These are phyloP conservation scores for Cicer bijugum DNA, from an alignment of 306 rosid species.

Conservation along the genomic window DNA sequence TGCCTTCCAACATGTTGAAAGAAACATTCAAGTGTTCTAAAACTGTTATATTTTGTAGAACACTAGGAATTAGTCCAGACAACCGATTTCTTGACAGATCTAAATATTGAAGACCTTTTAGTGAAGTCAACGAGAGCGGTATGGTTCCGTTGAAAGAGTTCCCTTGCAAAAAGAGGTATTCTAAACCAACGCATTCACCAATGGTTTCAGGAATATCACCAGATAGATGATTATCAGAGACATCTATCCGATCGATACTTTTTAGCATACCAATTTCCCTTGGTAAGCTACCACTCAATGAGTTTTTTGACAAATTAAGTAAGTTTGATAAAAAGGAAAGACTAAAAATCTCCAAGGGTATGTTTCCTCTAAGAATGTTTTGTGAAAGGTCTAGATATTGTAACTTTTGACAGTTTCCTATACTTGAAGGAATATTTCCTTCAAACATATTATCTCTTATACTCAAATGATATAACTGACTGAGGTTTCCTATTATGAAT, in stretches of 20 bases:
- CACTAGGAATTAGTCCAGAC: constrained; percentile 45
- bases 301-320: constrained; percentile 45
- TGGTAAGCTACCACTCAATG: constrained; percentile 21
- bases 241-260: neutral
- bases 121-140: constrained; percentile 37
- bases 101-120: constrained; percentile 34
- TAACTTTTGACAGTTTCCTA: constrained; percentile 35
- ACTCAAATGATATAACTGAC: neutral
- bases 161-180: constrained; percentile 34
- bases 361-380: constrained; percentile 41
- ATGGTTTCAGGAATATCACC: constrained; percentile 48
- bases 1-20: constrained; percentile 8
- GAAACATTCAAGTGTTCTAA: neutral
- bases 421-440: constrained; percentile 46
- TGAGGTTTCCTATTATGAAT: constrained; percentile 40
- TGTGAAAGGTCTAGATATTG: neutral
- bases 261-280: neutral
- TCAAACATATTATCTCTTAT: constrained; percentile 22
- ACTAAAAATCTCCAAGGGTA: constrained; percentile 39
- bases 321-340: constrained; percentile 1
- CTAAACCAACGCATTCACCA: constrained; percentile 40
- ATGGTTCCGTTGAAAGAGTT: constrained; percentile 44
- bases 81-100: constrained; percentile 48
- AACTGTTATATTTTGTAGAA: constrained; percentile 4
- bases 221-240: neutral